Evolutionary conservation across 441 rosid genomes (phyloP), one percentile per base, ranked within the genome.

Genomic region (Lepidium campestre): DNA sequence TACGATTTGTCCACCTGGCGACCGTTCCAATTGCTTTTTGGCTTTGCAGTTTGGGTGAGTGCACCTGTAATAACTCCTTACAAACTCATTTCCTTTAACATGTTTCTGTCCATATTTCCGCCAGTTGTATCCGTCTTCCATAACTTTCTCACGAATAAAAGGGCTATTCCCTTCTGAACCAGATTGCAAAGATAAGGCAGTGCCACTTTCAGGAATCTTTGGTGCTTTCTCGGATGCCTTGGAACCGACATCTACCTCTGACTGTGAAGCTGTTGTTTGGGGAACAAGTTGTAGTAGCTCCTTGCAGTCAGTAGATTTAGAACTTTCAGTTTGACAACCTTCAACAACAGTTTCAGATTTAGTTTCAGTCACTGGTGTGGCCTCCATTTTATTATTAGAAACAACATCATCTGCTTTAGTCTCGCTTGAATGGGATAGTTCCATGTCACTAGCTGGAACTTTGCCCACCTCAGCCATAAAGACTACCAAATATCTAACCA

Each of bases 101-200:
- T 85, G 73, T 67, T 92, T 92, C 86, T 92, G 97, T 17, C 98
- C 98, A 22, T 93, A 93, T 72, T 93, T 93, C 48, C 96, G 75
- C 97, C 98, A 93, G 71, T 83, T 85, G 75, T 80, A 93, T 62
- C 96, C 98, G 65, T 90, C 97, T 75, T 82, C 91, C 48, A 79
- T 80, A 39, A 77, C 85, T 71, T 90, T 90, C 78, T 93, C 99
- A 1, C 89, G 88, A 12, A 74, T 75, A 32, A 75, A 67, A 13
- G 85, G 85, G 57, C 67, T 75, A 70, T 79, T 83, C 65, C 86
- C 86, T 72, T 87, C 96, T 20, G 78, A 80, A 65, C 67, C 77
- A 58, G 86, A 72, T 44, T 68, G 88, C 62, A 74, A 56, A 22
- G 71, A 19, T 8, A 68, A 54, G 14, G 68, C 74, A 48, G 49